Base-by-base conservation (phyloP, 1,284 basidiomycete genomes). In the Puccinia hordei region DNA sequence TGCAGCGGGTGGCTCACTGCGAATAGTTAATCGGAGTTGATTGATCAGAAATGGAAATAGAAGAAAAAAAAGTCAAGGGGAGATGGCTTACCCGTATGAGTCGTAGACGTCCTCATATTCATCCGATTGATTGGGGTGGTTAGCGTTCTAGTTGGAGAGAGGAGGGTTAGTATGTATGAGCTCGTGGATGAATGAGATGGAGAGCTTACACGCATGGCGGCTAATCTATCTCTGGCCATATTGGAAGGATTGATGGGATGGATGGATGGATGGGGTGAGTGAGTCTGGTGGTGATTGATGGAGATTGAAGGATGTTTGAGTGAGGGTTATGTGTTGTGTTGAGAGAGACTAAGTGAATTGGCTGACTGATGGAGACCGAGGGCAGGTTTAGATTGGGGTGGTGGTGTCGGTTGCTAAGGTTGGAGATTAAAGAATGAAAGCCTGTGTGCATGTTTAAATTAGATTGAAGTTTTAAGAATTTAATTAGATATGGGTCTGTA, bases 151-250 rank as follows among this genome's bases (percentile, higher is more conserved):
- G 30, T n/a, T 10, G 22, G 73, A 5, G 30, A 41, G 49, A 27
- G 12, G 1, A 38, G 9, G 38, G 38, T 57, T 0, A 49, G 53
- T 66, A 2, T n/a, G 49, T 12, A 55, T 57, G 35, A 61, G 76
- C 24, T 4, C 44, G 38, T 35, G 66, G 53, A 27, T 19, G n/a
- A 30, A 61, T 35, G 53, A 13, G 33, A 24, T 27, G 19, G 24
- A 4, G 19, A 30, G 33, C 63, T 66, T 35, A 69, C 65, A 41
- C 65, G 33, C 30, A 78, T 61, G 4, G 66, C 66, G 35, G 76
- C 76, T 38, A 78, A 49, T 71, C 76, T 78, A 35, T 78, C 55
- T 57, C 76, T 24, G 41, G 76, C 76, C 76, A 78, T 78, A 35
- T 15, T 55, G 46, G 24, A 68, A 41, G 44, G 24, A 24, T 3